Percentiles rank a stretch among this genome's conserved stretches.
phyloP scores from a whole-genome alignment of 2,329 filamentous ascomycete genomes.

The Byssothecium circinans region DNA sequence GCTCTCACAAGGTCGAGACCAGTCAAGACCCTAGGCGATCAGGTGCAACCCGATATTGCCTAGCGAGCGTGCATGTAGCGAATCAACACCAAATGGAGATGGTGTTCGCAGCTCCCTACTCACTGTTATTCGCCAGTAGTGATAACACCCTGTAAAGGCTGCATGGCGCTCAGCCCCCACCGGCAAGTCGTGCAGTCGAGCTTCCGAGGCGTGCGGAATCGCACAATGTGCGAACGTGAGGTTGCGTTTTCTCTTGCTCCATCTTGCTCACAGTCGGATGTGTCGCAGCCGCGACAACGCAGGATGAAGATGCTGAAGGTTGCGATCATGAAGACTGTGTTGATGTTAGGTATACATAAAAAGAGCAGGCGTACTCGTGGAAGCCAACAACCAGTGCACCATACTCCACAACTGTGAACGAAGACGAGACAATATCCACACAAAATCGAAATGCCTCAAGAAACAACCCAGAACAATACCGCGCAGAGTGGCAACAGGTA shows the following conservation, averaged over 20 bases:
- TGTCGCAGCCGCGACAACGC: background rate
- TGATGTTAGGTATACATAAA: background rate
- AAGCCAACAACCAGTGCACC: background rate
- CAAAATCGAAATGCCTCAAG: background rate
- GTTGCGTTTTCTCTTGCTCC: background rate
- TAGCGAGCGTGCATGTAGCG: background rate
- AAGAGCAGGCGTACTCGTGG: background rate
- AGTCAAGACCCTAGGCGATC: background rate
- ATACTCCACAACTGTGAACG: background rate
- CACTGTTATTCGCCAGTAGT: background rate
- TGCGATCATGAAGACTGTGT: background rate
- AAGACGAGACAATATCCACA: background rate
- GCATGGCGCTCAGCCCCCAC: background rate
- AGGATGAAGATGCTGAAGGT: background rate
- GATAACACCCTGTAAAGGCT: background rate
- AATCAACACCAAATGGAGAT: background rate
- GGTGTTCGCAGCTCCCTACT: background rate
- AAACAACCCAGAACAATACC: background rate
- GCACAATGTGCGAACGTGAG: background rate
- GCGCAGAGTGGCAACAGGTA: background rate
- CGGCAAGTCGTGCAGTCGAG: background rate
- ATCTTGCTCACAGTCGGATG: background rate
- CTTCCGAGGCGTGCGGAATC: background rate
- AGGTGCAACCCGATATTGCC: background rate
- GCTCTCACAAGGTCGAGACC: background rate